Base-by-base conservation (phyloP, 2,329 filamentous ascomycete species). In the Cladophialophora carrionii region DNA sequence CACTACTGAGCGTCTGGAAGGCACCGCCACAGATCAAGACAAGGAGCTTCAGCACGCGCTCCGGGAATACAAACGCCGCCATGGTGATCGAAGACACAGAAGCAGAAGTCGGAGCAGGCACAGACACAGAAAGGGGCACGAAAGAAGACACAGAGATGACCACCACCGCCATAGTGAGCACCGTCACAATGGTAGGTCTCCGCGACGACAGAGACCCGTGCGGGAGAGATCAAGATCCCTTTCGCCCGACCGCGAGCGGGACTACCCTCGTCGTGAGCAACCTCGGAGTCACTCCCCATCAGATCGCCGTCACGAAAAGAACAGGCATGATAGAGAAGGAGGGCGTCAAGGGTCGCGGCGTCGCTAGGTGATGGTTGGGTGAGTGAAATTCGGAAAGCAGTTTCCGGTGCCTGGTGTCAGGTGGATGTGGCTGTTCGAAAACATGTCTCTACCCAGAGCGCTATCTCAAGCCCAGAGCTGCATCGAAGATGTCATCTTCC, bases 101-200 rank as follows among this genome's bases (percentile, higher is more conserved):
- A 63, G 68, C 51, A 61, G 62, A 53, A 64, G 65, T 31, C 68
- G 73, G 41, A 74, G 73, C 57, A 66, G 73, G 52, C 74, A 76
- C 26, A 68, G 71, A 31, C 70, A 74, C 49, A 64, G 70, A 54
- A 72, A 74, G 20, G 67, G 72, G 37, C 72, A 73, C 46, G 72
- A 77, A 53, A 74, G 77, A 51, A 71, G 73, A 46, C 71, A 71
- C 31, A 70, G 73, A 55, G 73, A 71, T 57, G 73, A 73, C 59
- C 73, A 73, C 64, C 73, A 73, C 53, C 74, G 74, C 54, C 74
- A 75, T 63, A 73, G 74, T 55, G 73, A 75, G 61, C 75, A 75
- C 55, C 72, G 75, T 51, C 68, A 68, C 41, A 72, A 73, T 57
- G 72, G 68, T 20, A 68, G 73, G 64, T 69, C 69, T 26, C 72